Evolutionary conservation across 2,329 filamentous ascomycete genomes (phyloP).

Genomic region (Samsoniella hepiali): DNA sequence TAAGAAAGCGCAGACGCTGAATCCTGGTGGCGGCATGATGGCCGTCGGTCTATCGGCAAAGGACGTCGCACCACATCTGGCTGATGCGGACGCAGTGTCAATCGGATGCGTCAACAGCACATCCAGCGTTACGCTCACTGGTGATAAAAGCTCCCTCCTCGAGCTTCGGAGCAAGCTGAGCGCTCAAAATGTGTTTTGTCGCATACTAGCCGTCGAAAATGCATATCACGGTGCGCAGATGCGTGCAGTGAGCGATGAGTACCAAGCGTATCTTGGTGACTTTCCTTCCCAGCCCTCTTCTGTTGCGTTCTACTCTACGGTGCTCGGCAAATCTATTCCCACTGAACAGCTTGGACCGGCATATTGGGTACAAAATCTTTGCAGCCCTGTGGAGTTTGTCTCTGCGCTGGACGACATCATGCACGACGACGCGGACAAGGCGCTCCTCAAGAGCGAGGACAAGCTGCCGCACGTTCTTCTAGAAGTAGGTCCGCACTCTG

Average conservation of each 20-base stretch:
- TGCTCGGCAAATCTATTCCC: too few species aligned
- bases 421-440: background rate
- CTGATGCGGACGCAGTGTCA: conserved; percentile 4
- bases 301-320: conserved; percentile 38
- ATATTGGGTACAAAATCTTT: background rate
- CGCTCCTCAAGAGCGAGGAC: too few species aligned
- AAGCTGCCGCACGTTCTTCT: conserved; percentile 14
- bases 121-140: conserved; percentile 30
- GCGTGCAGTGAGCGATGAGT: conserved; percentile 21
- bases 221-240: conserved; percentile 28
- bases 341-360: too few species aligned
- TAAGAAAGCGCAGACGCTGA: background rate
- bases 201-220: background rate
- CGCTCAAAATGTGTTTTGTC: background rate
- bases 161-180: too few species aligned
- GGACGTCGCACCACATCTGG: background rate
- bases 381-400: conserved; percentile 21
- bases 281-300: conserved; percentile 4
- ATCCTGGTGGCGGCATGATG: conserved; percentile 25
- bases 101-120: conserved; percentile 35
- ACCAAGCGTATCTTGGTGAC: conserved; percentile 20
- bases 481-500: conserved; percentile 22
- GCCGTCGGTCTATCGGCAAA: conserved; percentile 25
- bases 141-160: too few species aligned
- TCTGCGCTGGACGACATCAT: background rate